These are phyloP conservation scores for Vitis hybrid DNA, from an alignment of 177 flowering plant species.

Conservation along the genomic window DNA sequence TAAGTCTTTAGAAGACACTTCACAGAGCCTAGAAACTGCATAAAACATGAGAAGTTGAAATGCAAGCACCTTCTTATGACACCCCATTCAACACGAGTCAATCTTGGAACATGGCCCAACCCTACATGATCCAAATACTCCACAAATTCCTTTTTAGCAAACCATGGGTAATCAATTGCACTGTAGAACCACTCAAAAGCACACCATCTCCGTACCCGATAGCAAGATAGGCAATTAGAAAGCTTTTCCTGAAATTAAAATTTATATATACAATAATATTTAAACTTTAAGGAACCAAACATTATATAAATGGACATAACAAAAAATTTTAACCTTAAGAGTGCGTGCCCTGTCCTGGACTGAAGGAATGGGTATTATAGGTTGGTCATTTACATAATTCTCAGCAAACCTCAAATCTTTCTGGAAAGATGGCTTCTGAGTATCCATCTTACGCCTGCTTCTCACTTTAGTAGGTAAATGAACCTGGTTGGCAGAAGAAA, in stretches of 20 bases:
- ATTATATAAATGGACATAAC: background rate
- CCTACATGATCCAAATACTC: constrained; percentile 94
- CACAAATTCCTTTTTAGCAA: constrained; percentile 91
- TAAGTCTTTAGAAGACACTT: constrained; percentile 1
- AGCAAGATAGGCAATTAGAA: constrained; percentile 61
- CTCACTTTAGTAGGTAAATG: constrained; percentile 50
- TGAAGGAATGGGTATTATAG: constrained; percentile 20
- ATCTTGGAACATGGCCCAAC: constrained; percentile 84
- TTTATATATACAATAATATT: background rate
- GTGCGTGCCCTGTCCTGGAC: constrained; percentile 30
- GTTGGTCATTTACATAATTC: constrained; percentile 26
- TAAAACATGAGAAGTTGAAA: background rate
- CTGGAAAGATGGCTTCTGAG: constrained; percentile 23
- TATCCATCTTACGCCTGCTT: constrained; percentile 70
- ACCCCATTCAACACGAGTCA: constrained; percentile 99
- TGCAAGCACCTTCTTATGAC: constrained; percentile 81
- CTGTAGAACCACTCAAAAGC: constrained; percentile 93
- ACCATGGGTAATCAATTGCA: constrained; percentile 98
- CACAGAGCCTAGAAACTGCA: background rate
- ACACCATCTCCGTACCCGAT: constrained; percentile 74
- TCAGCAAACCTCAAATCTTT: constrained; percentile 40
- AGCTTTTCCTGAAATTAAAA: constrained; percentile 55
- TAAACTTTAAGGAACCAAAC: constrained; percentile 1
- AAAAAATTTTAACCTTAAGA: constrained; percentile 38
- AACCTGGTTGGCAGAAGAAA: constrained; percentile 39